A percentile compares a stretch with the other conserved stretches of the same genome.
These are phyloP conservation scores for Monosporascus ibericus DNA, from an alignment of 2,329 filamentous ascomycete genomes.

Conservation along the genomic window DNA sequence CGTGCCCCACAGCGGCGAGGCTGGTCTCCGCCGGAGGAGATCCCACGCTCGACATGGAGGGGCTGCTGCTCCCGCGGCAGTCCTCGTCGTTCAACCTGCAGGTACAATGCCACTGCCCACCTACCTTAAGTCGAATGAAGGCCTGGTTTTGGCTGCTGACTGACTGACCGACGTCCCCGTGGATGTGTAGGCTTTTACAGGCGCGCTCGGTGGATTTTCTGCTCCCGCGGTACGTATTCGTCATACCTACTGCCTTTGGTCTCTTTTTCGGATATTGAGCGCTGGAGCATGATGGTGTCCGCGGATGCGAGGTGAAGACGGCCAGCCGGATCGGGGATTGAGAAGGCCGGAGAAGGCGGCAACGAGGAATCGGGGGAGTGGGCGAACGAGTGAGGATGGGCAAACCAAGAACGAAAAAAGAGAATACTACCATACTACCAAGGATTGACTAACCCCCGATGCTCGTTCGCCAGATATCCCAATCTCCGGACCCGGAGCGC, in stretches of 20 bases:
- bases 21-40: no score
- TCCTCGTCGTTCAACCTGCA: not conserved
- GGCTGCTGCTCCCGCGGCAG: no score
- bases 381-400: no score
- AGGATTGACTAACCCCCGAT: not conserved
- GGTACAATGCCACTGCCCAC: not conserved
- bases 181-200: slow-evolving; percentile 29
- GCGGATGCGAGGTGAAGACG: no score
- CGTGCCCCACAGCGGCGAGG: no score
- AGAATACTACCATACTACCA: not conserved
- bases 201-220: slow-evolving; percentile 31
- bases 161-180: not conserved
- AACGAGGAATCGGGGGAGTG: no score
- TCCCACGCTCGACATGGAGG: no score
- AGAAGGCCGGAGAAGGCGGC: no score
- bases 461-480: slow-evolving; percentile 26
- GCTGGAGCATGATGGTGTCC: no score
- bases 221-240: slow-evolving; percentile 28
- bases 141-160: not conserved
- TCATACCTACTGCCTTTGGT: not conserved
- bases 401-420: no score
- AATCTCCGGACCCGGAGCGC: slow-evolving; percentile 31
- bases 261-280: not conserved
- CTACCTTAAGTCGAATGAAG: not conserved
- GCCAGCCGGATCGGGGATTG: no score